Evolutionary conservation across 495 filamentous ascomycete genomes (phyloP).

Genomic region (Podospora fimiseda): DNA sequence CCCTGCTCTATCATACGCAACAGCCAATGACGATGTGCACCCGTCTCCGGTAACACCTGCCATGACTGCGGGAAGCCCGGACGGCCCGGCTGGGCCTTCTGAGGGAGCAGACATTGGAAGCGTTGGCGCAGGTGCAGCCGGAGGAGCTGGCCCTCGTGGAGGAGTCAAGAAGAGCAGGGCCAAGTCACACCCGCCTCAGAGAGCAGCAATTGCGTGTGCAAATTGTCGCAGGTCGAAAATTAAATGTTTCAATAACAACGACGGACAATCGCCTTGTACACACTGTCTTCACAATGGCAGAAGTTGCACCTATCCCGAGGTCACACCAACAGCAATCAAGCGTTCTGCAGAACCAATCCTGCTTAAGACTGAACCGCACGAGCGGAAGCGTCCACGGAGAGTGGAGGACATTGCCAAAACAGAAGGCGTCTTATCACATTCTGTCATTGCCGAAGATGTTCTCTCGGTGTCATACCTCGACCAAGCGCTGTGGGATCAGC

Average conservation of each 20-base stretch:
- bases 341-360: constrained; percentile 45
- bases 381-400: constrained; percentile 57
- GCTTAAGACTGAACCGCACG: constrained; percentile 52
- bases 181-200: constrained; percentile 50
- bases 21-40: constrained; percentile 29
- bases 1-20: neutral
- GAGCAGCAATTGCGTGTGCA: constrained; percentile 74
- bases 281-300: constrained; percentile 70
- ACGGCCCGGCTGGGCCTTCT: neutral
- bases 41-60: constrained; percentile 11
- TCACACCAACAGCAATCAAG: constrained; percentile 51
- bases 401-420: constrained; percentile 40
- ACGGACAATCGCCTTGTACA: constrained; percentile 62
- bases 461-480: constrained; percentile 52
- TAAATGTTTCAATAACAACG: constrained; percentile 71
- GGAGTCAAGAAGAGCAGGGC: constrained; percentile 40
- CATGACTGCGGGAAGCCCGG: constrained; percentile 26
- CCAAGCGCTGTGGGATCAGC: constrained; percentile 61
- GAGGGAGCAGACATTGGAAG: constrained; percentile 5
- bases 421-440: constrained; percentile 28
- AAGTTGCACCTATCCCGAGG: constrained; percentile 69
- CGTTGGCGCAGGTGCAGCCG: neutral
- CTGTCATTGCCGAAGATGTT: constrained; percentile 39
- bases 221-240: constrained; percentile 77
- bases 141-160: neutral